Evolutionary conservation across 2,329 filamentous ascomycete genomes (phyloP).

Genomic region (Scopulariopsis brevicaulis): DNA sequence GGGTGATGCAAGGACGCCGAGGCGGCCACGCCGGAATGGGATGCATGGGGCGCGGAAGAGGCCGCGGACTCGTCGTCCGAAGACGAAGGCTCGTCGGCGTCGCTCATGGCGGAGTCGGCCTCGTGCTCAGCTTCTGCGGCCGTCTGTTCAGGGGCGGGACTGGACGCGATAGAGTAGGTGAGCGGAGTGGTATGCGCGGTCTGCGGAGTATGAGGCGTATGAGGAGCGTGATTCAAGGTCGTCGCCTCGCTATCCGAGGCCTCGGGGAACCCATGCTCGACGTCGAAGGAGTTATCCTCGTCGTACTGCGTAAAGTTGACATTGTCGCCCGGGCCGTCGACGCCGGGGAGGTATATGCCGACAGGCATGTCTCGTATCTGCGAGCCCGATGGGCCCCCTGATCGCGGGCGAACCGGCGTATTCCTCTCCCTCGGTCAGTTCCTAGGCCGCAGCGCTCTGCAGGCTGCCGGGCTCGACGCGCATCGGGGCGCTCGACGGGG

Average conservation of each 20-base stretch:
- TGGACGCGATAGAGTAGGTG: neutral
- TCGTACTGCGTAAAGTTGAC: conserved; percentile 1
- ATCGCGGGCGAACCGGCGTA: neutral
- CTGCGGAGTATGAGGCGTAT: conserved; percentile 4
- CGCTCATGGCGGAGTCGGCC: conserved; percentile 21
- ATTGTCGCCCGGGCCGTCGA: neutral
- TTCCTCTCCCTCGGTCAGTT: neutral
- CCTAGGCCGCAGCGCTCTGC: neutral
- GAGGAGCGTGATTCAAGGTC: conserved; percentile 6
- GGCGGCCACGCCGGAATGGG: neutral
- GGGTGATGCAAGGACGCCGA: neutral
- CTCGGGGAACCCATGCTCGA: conserved; percentile 10
- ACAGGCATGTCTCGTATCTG: neutral
- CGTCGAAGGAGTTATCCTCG: neutral
- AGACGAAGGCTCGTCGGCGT: conserved; percentile 20
- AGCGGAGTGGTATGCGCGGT: neutral
- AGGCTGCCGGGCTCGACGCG: neutral
- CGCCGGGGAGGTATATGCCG: neutral
- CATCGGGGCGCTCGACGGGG: neutral
- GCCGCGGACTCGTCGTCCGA: conserved; percentile 5
- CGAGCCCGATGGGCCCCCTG: neutral
- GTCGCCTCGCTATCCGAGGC: conserved; percentile 9
- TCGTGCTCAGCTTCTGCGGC: conserved; percentile 10
- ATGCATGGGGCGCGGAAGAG: neutral
- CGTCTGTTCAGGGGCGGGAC: neutral